Conservation (phyloP, 164 flowering plant species). For the Vitis rotundifolia region DNA sequence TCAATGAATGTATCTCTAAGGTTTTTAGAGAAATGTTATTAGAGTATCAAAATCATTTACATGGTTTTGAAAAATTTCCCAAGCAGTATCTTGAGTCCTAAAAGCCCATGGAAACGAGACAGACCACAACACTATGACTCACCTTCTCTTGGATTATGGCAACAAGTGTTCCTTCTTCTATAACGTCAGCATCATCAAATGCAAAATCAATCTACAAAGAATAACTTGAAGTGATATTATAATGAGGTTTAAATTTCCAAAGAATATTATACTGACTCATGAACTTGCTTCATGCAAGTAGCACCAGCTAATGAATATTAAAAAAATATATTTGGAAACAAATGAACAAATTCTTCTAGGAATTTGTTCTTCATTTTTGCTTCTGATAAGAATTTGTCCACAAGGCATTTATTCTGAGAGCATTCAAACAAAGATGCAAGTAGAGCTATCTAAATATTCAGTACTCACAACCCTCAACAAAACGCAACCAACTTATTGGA, state of each 20-base stretch:
- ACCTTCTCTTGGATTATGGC: constrained; percentile 66
- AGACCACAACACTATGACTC: constrained; percentile 3
- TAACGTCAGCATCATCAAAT: constrained; percentile 66
- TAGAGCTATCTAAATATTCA: constrained; percentile 1
- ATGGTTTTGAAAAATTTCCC: background rate
- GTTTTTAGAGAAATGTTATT: background rate
- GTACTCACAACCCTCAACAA: constrained; percentile 23
- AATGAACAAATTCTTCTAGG: no score
- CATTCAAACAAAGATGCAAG: background rate
- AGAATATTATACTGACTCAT: background rate
- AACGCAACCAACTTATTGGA: constrained; percentile 23
- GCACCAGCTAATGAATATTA: background rate
- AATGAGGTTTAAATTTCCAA: background rate
- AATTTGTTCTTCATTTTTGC: no score
- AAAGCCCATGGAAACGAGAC: background rate
- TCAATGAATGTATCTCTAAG: background rate
- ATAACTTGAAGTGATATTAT: constrained; percentile 3
- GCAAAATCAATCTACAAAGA: constrained; percentile 63
- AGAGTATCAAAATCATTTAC: background rate
- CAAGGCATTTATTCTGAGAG: background rate
- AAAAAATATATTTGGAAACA: background rate
- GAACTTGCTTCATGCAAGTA: background rate
- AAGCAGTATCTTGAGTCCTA: background rate
- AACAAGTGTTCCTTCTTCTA: constrained; percentile 62
- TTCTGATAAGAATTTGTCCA: background rate